A percentile compares a stretch with the other conserved stretches of the same genome.
phyloP scores from a whole-genome alignment of 768 basidiomycete species.

The Mycena polygramma region DNA sequence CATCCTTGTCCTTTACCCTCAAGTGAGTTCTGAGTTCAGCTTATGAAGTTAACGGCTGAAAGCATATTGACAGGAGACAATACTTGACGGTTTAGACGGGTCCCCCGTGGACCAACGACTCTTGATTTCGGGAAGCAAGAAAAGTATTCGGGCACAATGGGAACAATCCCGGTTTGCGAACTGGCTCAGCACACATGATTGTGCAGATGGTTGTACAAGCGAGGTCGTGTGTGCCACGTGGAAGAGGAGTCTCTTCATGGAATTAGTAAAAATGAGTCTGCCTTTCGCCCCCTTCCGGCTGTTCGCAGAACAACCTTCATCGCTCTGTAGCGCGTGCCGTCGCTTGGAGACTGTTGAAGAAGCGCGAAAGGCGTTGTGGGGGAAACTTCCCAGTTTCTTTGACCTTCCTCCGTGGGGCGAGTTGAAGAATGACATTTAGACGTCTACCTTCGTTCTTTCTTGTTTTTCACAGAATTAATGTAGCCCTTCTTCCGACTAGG shows the following conservation, averaged over 20 bases:
- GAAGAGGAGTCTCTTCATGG: neutral
- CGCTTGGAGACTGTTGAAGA: no score
- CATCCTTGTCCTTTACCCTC: neutral
- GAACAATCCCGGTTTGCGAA: neutral
- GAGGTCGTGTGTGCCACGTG: neutral
- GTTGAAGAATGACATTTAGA: conserved; percentile 5
- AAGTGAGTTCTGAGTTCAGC: neutral
- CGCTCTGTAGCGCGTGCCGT: no score
- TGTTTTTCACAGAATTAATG: no score
- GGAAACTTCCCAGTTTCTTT: neutral
- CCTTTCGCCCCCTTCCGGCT: no score
- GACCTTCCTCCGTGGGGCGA: neutral
- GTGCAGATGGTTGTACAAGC: neutral
- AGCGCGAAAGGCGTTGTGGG: neutral
- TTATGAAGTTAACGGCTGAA: no score
- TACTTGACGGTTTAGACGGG: neutral
- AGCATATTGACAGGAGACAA: neutral
- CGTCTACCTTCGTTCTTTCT: no score
- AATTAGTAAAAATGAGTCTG: no score
- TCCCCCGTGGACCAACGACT: neutral
- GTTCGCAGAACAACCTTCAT: no score
- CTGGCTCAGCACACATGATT: conserved; percentile 1
- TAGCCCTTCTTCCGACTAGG: no score
- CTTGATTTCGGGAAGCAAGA: neutral
- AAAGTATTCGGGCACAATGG: conserved; percentile 15